Percentiles rank a stretch among this genome's conserved stretches.
Evolutionary conservation across 108 stramenopile species (phyloP).

Genomic region (Skeletonema tropicum): DNA sequence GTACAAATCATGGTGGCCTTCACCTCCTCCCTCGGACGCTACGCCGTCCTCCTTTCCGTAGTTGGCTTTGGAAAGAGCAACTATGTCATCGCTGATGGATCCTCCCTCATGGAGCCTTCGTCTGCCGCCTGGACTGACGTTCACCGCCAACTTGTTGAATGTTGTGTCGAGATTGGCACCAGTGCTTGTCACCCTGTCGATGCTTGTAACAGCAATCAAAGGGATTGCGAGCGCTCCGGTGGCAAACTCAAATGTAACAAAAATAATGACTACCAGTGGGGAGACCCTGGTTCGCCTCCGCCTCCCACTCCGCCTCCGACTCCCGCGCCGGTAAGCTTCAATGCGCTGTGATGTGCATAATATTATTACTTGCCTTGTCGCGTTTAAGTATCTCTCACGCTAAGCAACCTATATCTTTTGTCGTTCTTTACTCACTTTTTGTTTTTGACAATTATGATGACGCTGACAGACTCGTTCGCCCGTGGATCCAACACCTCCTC

Average conservation of each 20-base stretch:
- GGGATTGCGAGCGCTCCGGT: neutral
- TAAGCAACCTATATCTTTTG: neutral
- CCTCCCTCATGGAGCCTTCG: too few relatives aligned
- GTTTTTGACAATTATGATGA: neutral
- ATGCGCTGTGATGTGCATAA: neutral
- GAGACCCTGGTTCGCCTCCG: neutral
- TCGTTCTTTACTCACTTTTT: neutral
- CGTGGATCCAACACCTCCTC: neutral
- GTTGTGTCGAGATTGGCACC: too few relatives aligned
- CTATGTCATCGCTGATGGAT: too few relatives aligned
- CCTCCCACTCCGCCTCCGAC: neutral
- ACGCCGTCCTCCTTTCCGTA: too few relatives aligned
- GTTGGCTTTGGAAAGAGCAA: too few relatives aligned
- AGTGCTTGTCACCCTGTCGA: too few relatives aligned
- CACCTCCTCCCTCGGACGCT: too few relatives aligned
- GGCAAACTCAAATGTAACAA: neutral
- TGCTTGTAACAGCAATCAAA: neutral
- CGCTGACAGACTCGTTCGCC: neutral
- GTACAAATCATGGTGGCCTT: too few relatives aligned
- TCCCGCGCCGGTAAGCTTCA: neutral
- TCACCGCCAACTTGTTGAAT: too few relatives aligned
- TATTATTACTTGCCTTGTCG: neutral
- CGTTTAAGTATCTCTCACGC: neutral
- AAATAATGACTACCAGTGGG: neutral
- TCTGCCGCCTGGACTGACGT: too few relatives aligned